Base-by-base conservation (phyloP, 2,329 filamentous ascomycete genomes). In the Leptosphaerulina australis region DNA sequence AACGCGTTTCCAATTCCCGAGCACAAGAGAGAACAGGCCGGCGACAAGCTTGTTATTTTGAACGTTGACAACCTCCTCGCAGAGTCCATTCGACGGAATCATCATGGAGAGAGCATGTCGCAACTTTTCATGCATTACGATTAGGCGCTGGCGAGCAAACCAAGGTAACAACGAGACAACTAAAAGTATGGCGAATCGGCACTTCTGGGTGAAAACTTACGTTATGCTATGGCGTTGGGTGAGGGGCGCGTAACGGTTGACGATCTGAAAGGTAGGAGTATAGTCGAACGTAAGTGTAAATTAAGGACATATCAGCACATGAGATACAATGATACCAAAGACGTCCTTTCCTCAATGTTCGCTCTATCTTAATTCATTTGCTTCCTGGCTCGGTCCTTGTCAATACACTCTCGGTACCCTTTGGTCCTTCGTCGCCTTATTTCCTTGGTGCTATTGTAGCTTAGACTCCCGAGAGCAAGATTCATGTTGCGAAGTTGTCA, bases 1-100 rank as follows among this genome's bases (percentile, higher is more conserved):
- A 97, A 99, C 77, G 95, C 92, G 47, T 97, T 97, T 73, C 94
- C 94, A 2, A 95, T 99, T 58, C 83, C 86, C 17, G 85, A 87
- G 49, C 85, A 89, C 58, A 87, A 88, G 73, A 81, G 84, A 25
- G 83, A 80, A 60, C 83, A 82, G 50, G 86, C 85, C 43, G 87
- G 82, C 76, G 60, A 66, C 12, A 99, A 99, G 79, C 81, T 99
- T 64, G 85, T 95, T 48, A 83, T 97, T 25, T 83, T 99, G 50
- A 92, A 97, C 67, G 82, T 99, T 12, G 95, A 92, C 20, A 89
- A 87, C 68, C 79, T 99, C 41, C 79, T 99, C 30, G 85, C 91
- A 4, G 94, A 99, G 75, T 91, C 92, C 40, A 97, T 99, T 63
- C 84, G 94, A 64, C 86, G 94, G 66, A 97, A 97, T 71, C 93